Conservation (phyloP, 2,329 filamentous ascomycete species). For the Venturiaceae sp. region DNA sequence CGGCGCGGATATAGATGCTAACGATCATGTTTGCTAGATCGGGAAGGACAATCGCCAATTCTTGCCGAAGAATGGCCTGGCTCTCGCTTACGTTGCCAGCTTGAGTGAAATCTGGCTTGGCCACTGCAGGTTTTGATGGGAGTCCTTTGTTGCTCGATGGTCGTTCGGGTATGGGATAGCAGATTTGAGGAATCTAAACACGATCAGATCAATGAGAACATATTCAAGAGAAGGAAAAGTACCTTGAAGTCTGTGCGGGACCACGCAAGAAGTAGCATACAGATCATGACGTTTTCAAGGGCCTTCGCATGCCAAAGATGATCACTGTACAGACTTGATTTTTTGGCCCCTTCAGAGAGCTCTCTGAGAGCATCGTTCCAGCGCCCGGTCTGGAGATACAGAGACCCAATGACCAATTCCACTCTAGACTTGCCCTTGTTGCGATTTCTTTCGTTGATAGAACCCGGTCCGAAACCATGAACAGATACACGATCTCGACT, state of each 20-base stretch:
- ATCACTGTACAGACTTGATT: slow-evolving; percentile 72
- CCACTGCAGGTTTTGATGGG: not conserved
- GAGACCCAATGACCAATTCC: slow-evolving; percentile 68
- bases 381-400: slow-evolving; percentile 81
- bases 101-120: not conserved
- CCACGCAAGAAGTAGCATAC: slow-evolving; percentile 77
- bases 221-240: slow-evolving; percentile 27
- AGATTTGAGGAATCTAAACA: slow-evolving; percentile 40
- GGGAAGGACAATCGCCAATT: slow-evolving; percentile 51
- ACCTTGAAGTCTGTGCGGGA: slow-evolving; percentile 67
- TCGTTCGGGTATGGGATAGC: slow-evolving; percentile 41
- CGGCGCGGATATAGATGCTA: slow-evolving; percentile 61
- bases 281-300: slow-evolving; percentile 76
- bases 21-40: slow-evolving; percentile 68
- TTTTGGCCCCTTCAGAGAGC: slow-evolving; percentile 67
- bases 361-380: slow-evolving; percentile 85
- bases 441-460: slow-evolving; percentile 66
- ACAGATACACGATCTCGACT: slow-evolving; percentile 52
- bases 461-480: slow-evolving; percentile 54
- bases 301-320: slow-evolving; percentile 98
- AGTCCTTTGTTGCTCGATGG: slow-evolving; percentile 23
- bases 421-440: slow-evolving; percentile 73
- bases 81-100: slow-evolving; percentile 11
- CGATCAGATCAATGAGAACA: not conserved
- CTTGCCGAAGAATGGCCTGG: slow-evolving; percentile 24